Evolutionary conservation across 257 asterid species (phyloP).

Genomic region (Verbascum thapsus): DNA sequence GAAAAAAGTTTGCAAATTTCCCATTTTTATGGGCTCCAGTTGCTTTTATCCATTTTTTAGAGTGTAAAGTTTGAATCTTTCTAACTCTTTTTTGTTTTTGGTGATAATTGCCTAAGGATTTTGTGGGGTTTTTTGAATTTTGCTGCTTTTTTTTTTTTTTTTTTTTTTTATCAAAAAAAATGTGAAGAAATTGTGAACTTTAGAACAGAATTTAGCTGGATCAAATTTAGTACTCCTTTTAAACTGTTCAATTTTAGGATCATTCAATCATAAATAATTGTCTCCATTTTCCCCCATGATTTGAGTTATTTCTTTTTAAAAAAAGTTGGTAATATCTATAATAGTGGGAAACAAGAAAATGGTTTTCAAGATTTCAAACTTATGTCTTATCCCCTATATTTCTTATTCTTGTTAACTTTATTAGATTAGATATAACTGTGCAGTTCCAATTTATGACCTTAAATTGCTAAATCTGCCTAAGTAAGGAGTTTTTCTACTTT

Average conservation of each 20-base stretch:
- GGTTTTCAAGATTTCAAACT: constrained; percentile 11
- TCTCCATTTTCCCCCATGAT: neutral
- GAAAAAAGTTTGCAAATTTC: no score
- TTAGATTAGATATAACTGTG: no score
- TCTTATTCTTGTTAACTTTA: no score
- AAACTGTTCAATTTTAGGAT: neutral
- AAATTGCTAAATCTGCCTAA: no score
- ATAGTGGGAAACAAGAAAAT: no score
- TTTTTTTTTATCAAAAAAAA: no score
- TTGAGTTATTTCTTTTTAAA: neutral
- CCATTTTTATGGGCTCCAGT: no score
- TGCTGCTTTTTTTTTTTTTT: no score
- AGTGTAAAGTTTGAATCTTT: constrained; percentile 10
- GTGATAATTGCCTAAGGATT: constrained; percentile 2
- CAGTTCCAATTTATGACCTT: no score
- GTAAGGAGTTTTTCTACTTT: neutral
- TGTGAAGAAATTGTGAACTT: constrained; percentile 13
- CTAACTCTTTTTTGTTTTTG: constrained; percentile 5
- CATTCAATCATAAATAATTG: no score
- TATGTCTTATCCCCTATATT: neutral
- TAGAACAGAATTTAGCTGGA: constrained; percentile 14
- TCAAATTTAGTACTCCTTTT: neutral
- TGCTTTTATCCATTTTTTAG: no score
- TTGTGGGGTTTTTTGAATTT: constrained; percentile 17
- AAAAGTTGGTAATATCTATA: neutral